Evolutionary conservation across 257 asterid genomes (phyloP).

Genomic region (Salvia rosmarinus): DNA sequence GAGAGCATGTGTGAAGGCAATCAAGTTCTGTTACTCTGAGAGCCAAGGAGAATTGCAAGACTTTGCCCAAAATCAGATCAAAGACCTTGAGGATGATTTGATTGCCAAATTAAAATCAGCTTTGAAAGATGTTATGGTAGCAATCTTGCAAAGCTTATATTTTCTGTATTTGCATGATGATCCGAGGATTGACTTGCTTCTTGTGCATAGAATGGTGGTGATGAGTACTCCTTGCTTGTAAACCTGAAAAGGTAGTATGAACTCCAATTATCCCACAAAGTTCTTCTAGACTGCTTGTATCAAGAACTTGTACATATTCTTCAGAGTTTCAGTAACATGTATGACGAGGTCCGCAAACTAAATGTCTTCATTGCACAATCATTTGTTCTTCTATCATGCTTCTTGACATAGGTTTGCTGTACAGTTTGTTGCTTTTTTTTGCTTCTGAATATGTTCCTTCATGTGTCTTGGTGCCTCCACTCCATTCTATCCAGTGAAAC

Average conservation of each 20-base stretch:
- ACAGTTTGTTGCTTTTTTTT: slow-evolving; percentile 84
- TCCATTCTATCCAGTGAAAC: slow-evolving; percentile 62
- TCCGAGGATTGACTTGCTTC: slow-evolving; percentile 37
- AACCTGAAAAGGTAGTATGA: slow-evolving; percentile 91
- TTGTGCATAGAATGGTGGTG: slow-evolving; percentile 84
- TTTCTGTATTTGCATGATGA: slow-evolving; percentile 28
- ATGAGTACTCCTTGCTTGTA: slow-evolving; percentile 83
- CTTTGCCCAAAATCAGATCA: slow-evolving; percentile 72
- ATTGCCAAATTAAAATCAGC: slow-evolving; percentile 71
- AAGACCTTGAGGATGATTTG: slow-evolving; percentile 83
- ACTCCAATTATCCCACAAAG: slow-evolving; percentile 69
- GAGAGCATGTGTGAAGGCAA: slow-evolving; percentile 86
- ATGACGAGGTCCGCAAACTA: slow-evolving; percentile 69
- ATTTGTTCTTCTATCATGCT: slow-evolving; percentile 24
- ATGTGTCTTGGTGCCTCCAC: slow-evolving; percentile 87
- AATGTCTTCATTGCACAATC: slow-evolving; percentile 14
- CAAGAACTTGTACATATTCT: slow-evolving; percentile 67
- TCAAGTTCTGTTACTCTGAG: slow-evolving; percentile 80
- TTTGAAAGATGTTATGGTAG: slow-evolving; percentile 84
- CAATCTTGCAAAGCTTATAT: slow-evolving; percentile 17
- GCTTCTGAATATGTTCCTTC: slow-evolving; percentile 93
- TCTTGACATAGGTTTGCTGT: slow-evolving; percentile 38
- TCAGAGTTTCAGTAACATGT: slow-evolving; percentile 69
- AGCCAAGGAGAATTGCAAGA: slow-evolving; percentile 91
- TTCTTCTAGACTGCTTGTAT: slow-evolving; percentile 69